Conservation (phyloP, 2,329 filamentous ascomycete species). For the Plectosphaerella plurivora region DNA sequence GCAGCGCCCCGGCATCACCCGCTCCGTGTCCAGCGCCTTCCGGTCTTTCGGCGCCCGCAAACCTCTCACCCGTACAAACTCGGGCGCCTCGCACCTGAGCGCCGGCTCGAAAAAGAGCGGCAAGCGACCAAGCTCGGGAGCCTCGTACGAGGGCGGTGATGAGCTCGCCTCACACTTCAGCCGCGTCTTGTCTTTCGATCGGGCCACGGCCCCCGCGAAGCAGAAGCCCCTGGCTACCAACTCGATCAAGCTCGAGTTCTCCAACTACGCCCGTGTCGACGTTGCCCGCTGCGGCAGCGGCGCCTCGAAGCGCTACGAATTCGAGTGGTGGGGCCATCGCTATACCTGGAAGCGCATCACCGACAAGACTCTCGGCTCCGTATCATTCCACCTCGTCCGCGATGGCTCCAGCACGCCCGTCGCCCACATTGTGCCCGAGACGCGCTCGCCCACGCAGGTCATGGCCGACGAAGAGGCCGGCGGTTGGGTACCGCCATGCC, state of each 20-base stretch:
- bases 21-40: slow-evolving; percentile 44
- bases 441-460: slow-evolving; percentile 65
- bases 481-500: slow-evolving; percentile 86
- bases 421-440: slow-evolving; percentile 82
- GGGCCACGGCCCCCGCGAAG: slow-evolving; percentile 20
- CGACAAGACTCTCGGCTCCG: slow-evolving; percentile 61
- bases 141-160: slow-evolving; percentile 26
- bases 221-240: slow-evolving; percentile 57
- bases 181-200: slow-evolving; percentile 24
- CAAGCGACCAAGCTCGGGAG: slow-evolving; percentile 29
- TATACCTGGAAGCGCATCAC: slow-evolving; percentile 80
- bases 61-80: slow-evolving; percentile 28
- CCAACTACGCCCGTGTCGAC: slow-evolving; percentile 92
- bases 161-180: slow-evolving; percentile 21
- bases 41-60: slow-evolving; percentile 36
- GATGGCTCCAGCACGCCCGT: slow-evolving; percentile 59
- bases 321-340: slow-evolving; percentile 85
- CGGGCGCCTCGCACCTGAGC: slow-evolving; percentile 23
- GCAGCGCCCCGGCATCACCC: slow-evolving; percentile 34
- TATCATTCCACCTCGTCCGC: slow-evolving; percentile 77
- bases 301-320: slow-evolving; percentile 74
- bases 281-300: slow-evolving; percentile 65
- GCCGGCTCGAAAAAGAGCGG: slow-evolving; percentile 18
- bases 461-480: slow-evolving; percentile 71
- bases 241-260: slow-evolving; percentile 86